Conservation (phyloP, 140 eudicot genomes). For the Cichorium intybus region DNA sequence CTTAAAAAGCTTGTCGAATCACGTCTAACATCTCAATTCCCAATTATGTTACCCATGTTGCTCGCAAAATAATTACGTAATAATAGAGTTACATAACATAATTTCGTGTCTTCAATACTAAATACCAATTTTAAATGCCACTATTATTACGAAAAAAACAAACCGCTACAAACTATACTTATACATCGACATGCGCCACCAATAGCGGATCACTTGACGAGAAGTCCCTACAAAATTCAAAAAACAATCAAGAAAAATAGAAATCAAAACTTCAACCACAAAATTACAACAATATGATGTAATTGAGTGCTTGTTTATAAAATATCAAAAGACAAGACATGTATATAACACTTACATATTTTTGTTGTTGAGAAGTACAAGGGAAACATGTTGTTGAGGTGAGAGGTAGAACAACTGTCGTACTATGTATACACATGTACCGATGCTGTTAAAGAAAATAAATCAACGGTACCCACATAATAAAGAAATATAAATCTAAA, state of each 20-base stretch:
- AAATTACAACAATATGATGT: too few relatives aligned
- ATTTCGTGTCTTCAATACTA: neutral
- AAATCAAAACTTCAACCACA: neutral
- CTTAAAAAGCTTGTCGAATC: too few relatives aligned
- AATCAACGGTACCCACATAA: neutral
- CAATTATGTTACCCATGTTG: too few relatives aligned
- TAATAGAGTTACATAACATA: neutral
- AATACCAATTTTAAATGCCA: neutral
- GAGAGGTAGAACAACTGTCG: slow-evolving; percentile 32
- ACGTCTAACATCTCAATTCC: too few relatives aligned
- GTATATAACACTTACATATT: slow-evolving; percentile 60
- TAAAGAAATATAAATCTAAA: neutral
- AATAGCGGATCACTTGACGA: slow-evolving; percentile 4
- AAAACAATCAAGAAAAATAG: neutral
- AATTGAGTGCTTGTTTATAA: too few relatives aligned
- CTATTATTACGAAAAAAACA: neutral
- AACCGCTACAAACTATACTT: neutral
- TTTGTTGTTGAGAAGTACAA: slow-evolving; percentile 46
- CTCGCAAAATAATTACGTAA: too few relatives aligned
- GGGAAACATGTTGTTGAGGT: slow-evolving; percentile 44
- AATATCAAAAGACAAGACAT: slow-evolving; percentile 37
- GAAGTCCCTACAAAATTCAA: slow-evolving; percentile 4
- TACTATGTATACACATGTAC: slow-evolving; percentile 51
- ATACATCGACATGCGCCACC: neutral
- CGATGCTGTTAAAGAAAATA: neutral